Base-by-base conservation (phyloP, 1,139 yeast genomes). In the Blastobotrys serpentis region DNA sequence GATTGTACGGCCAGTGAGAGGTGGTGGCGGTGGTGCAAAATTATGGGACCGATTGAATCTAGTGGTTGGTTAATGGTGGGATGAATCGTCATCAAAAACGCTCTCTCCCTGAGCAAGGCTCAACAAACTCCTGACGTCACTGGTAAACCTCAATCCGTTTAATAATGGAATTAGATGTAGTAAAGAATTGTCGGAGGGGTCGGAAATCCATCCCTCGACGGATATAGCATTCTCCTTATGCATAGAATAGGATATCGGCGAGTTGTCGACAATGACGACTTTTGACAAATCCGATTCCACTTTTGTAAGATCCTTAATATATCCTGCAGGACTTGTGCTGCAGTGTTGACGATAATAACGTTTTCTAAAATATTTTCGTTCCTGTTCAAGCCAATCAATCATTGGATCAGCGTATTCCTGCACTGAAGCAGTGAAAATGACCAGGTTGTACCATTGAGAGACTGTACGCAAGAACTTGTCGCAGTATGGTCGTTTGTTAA, bases 161-260 rank as follows among this genome's bases (percentile, higher is more conserved):
- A 92, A 72, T 64, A 92, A 71, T 1, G 98, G 98, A 44, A 92
- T 68, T 47, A 92, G 69, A 59, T 87, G 82, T 64, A 92, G 70
- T 50, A 92, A 71, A 60, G 88, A 95, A 21, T 83, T 75, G 64
- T 92, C 98, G 41, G 84, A 79, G 17, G 95, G 95, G 67, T 92
- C 98, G 61, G 87, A 88, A 54, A 92, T 88, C 98, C 98, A 92
- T 40, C 98, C 98, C 67, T 90, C 97, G 17, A 92, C 88, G 70
- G 85, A 82, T 32, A 92, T 82, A 0, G 96, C 98, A 63, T 92
- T 92, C 57, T 83, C 82, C 54, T 82, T 87, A 63, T 92, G 92
- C 64, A 81, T 69, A 10, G 89, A 84, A 65, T 87, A 92, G 62
- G 95, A 84, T 8, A 88, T 76, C 1, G 98, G 98, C 5, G 96